Evolutionary conservation across 306 rosid species (phyloP).

Genomic region (Fragaria iinumae): DNA sequence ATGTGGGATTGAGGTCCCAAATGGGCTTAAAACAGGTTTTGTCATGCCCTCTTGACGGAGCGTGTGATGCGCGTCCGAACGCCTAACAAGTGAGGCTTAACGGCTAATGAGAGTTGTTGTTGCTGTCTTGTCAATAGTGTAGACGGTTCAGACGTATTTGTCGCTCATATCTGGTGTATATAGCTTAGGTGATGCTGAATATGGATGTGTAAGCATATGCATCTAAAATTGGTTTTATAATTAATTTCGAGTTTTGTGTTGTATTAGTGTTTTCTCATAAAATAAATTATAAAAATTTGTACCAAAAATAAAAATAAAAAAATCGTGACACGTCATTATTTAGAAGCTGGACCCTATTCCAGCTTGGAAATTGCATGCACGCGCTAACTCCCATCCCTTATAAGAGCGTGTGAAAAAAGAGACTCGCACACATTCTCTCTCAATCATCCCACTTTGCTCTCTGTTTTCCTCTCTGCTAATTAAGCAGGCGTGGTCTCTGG

Average conservation of each 20-base stretch:
- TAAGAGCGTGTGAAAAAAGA: slow-evolving; percentile 50
- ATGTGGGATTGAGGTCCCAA: too few species aligned
- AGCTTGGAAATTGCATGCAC: slow-evolving; percentile 37
- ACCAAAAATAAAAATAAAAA: background rate
- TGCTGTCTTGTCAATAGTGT: too few species aligned
- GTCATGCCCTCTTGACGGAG: too few species aligned
- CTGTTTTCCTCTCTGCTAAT: slow-evolving; percentile 26
- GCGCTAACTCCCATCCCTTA: slow-evolving; percentile 40
- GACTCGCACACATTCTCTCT: slow-evolving; percentile 33
- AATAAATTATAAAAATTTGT: background rate
- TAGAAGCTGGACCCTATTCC: slow-evolving; percentile 37
- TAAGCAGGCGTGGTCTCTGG: slow-evolving; percentile 75
- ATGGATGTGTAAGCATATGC: too few species aligned
- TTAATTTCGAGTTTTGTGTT: background rate
- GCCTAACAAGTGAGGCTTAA: too few species aligned
- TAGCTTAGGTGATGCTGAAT: too few species aligned
- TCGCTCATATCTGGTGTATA: too few species aligned
- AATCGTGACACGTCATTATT: slow-evolving; percentile 36
- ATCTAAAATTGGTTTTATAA: too few species aligned
- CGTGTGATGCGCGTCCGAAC: too few species aligned
- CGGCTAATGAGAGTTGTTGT: too few species aligned
- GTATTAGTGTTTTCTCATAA: background rate
- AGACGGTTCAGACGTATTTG: too few species aligned
- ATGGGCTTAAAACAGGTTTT: too few species aligned
- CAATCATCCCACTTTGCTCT: slow-evolving; percentile 47